phyloP scores from a whole-genome alignment of 345 rosid species.

The Gossypium raimondii region DNA sequence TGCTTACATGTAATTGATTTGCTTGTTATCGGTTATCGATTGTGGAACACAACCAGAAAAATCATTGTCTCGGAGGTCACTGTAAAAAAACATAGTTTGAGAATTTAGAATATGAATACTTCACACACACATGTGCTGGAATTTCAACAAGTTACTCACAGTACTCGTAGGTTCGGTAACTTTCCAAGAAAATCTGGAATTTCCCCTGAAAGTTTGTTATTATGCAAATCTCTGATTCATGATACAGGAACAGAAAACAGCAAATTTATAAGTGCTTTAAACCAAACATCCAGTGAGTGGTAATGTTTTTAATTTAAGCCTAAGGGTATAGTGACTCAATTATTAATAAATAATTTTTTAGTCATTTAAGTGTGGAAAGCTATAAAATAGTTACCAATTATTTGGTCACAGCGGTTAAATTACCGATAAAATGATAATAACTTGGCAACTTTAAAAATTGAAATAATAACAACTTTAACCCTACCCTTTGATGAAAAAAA shows the following conservation, averaged over 20 bases:
- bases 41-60: not conserved
- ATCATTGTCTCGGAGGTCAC: not conserved
- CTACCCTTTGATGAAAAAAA: too few species aligned
- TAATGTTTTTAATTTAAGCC: too few species aligned
- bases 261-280: not conserved
- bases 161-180: slow-evolving; percentile 1
- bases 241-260: not conserved
- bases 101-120: not conserved
- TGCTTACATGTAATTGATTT: not conserved
- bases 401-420: too few species aligned
- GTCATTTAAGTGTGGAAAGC: too few species aligned
- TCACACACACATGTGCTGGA: not conserved
- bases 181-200: slow-evolving; percentile 3
- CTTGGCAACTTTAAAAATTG: too few species aligned
- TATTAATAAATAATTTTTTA: too few species aligned
- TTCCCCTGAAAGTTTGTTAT: not conserved
- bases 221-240: not conserved
- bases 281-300: not conserved
- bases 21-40: not conserved
- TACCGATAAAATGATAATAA: too few species aligned
- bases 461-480: too few species aligned
- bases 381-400: too few species aligned
- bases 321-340: too few species aligned
- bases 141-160: not conserved
- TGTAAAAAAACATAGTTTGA: not conserved